These are phyloP conservation scores for Stereocaulon alpinum DNA, from an alignment of 495 filamentous ascomycete species.

Conservation along the genomic window DNA sequence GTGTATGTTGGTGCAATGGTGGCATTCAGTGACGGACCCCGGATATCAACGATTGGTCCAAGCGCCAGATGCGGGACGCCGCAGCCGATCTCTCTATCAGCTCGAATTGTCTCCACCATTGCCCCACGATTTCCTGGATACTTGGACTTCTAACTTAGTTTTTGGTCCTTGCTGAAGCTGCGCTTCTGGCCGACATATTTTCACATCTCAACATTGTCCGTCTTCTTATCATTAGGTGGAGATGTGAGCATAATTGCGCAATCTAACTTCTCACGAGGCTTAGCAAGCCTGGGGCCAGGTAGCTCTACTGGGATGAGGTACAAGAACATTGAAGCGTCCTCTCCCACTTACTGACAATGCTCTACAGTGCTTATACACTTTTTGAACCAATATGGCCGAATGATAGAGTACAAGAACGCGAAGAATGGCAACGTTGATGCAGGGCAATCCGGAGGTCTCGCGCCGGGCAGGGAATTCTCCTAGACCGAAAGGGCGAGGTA, in stretches of 20 bases:
- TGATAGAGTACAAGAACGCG: slow-evolving; percentile 8
- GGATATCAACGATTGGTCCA: not conserved
- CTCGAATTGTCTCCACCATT: not conserved
- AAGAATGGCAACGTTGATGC: slow-evolving; percentile 13
- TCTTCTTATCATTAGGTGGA: not conserved
- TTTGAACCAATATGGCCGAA: slow-evolving; percentile 13
- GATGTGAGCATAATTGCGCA: not conserved
- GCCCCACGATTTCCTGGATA: not conserved
- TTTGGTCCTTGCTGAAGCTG: not conserved
- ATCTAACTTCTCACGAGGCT: slow-evolving; percentile 1
- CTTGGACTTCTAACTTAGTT: not conserved
- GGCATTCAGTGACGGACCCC: not conserved
- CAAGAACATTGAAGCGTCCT: not conserved
- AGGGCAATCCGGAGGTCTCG: slow-evolving; percentile 15
- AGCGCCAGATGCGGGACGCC: not conserved
- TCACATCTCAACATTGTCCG: not conserved
- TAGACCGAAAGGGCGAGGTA: slow-evolving; percentile 54
- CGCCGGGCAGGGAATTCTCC: slow-evolving; percentile 41
- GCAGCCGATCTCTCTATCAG: not conserved
- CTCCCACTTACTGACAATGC: not conserved
- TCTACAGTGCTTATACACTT: slow-evolving; percentile 9
- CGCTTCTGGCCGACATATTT: slow-evolving; percentile 2
- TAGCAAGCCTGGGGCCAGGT: slow-evolving; percentile 7
- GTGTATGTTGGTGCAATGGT: not conserved
- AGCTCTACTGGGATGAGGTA: slow-evolving; percentile 14